Conservation (phyloP, 345 rosid genomes). For the Gossypium raimondii region DNA sequence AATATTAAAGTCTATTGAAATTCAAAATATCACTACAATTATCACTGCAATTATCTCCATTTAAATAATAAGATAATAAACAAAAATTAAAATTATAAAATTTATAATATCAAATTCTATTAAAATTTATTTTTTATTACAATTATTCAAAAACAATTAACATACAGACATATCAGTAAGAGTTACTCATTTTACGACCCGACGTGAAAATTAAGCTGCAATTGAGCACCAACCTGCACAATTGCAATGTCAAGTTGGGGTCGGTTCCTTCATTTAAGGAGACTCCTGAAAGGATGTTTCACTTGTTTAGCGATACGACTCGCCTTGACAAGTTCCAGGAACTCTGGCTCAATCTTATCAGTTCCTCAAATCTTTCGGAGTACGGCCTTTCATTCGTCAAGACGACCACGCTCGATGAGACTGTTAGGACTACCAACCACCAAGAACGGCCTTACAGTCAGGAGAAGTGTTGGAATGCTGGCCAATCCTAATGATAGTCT, state of each 20-base stretch:
- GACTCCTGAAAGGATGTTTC: constrained; percentile 85
- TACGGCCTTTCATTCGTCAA: constrained; percentile 80
- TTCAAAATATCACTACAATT: no score
- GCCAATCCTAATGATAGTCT: constrained; percentile 85
- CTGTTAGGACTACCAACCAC: constrained; percentile 89
- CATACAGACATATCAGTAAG: no score
- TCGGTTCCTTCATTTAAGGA: constrained; percentile 61
- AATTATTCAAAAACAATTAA: no score
- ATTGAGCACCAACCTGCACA: constrained; percentile 50
- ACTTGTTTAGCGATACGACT: constrained; percentile 78
- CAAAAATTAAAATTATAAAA: no score
- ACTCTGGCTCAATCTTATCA: constrained; percentile 76
- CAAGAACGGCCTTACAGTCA: constrained; percentile 69
- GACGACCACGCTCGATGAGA: constrained; percentile 80
- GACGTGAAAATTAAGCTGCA: no score
- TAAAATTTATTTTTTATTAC: no score
- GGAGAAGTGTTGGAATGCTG: constrained; percentile 71
- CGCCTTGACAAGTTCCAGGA: constrained; percentile 78
- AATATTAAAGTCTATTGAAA: no score
- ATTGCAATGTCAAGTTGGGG: constrained; percentile 77
- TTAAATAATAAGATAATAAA: no score
- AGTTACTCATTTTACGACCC: no score
- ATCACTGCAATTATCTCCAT: no score
- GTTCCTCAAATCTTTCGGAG: constrained; percentile 79
- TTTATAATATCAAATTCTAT: no score